phyloP scores from a whole-genome alignment of 192 early-diverging fungal genomes.

The Backusella morwellensis region DNA sequence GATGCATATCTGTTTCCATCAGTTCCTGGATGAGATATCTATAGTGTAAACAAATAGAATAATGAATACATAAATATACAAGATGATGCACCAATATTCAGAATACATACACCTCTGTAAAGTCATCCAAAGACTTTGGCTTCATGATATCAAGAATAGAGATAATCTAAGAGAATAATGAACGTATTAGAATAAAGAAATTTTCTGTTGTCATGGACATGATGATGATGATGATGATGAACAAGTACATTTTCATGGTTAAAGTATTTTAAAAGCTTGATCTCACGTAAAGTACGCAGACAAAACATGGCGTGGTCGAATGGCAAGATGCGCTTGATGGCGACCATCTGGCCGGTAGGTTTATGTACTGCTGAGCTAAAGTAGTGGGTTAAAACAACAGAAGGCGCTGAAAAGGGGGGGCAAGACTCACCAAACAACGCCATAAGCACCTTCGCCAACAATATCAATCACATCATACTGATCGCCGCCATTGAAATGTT shows the following conservation, averaged over 20 bases:
- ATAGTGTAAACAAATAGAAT: not conserved
- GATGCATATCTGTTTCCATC: slow-evolving; percentile 99
- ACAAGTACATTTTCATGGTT: slow-evolving; percentile 77
- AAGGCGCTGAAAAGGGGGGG: no score
- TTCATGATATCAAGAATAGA: slow-evolving; percentile 90
- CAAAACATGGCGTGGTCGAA: slow-evolving; percentile 87
- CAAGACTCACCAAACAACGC: slow-evolving; percentile 80
- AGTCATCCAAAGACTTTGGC: slow-evolving; percentile 72
- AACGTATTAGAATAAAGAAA: not conserved
- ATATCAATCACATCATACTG: slow-evolving; percentile 85
- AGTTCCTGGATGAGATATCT: slow-evolving; percentile 94
- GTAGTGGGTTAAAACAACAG: no score
- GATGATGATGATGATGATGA: not conserved
- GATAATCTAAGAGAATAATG: slow-evolving; percentile 66
- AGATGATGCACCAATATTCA: slow-evolving; percentile 6
- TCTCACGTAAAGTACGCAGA: slow-evolving; percentile 77
- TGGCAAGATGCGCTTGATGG: slow-evolving; percentile 88
- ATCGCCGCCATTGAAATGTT: slow-evolving; percentile 72
- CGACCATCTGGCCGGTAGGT: slow-evolving; percentile 79
- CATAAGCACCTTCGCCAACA: slow-evolving; percentile 93
- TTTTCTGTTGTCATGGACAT: not conserved
- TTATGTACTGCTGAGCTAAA: slow-evolving; percentile 79
- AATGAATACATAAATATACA: not conserved
- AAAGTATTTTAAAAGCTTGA: slow-evolving; percentile 83
- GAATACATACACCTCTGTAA: slow-evolving; percentile 79